A percentile compares a stretch with the other conserved stretches of the same genome.
phyloP scores from a whole-genome alignment of 139 green algal species.

The Pleodorina starrii region DNA sequence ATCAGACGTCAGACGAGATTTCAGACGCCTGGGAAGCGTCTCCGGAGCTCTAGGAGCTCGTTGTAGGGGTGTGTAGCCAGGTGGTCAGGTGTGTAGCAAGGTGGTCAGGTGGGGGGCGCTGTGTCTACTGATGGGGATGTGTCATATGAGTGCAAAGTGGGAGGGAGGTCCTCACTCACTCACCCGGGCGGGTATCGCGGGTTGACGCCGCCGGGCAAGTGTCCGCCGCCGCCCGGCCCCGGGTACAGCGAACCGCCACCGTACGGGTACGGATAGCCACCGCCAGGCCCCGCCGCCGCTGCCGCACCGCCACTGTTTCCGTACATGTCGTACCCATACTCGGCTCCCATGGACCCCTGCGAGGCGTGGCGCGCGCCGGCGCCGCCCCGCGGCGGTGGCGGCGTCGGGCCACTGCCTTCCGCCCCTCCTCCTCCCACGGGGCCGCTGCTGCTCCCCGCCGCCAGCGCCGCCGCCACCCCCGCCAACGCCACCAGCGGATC shows the following conservation, averaged over 20 bases:
- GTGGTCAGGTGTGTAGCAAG: no score
- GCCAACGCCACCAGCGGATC: conserved; percentile 4
- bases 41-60: no score
- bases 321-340: conserved; percentile 10
- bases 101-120: no score
- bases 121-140: no score
- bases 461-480: conserved; percentile 24
- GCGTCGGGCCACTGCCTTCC: neutral
- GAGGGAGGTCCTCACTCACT: neutral
- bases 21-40: no score
- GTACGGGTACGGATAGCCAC: conserved; percentile 28
- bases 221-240: neutral
- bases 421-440: no score
- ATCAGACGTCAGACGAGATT: no score
- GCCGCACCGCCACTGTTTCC: neutral
- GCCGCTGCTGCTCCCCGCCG: conserved; percentile 9
- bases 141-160: no score
- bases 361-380: neutral
- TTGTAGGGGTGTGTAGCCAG: no score
- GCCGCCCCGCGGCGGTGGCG: neutral
- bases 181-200: neutral
- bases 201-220: neutral
- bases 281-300: neutral
- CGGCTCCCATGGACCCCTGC: neutral
- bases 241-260: neutral